Evolutionary conservation across 345 rosid species (phyloP).

Genomic region (Alliaria petiolata): DNA sequence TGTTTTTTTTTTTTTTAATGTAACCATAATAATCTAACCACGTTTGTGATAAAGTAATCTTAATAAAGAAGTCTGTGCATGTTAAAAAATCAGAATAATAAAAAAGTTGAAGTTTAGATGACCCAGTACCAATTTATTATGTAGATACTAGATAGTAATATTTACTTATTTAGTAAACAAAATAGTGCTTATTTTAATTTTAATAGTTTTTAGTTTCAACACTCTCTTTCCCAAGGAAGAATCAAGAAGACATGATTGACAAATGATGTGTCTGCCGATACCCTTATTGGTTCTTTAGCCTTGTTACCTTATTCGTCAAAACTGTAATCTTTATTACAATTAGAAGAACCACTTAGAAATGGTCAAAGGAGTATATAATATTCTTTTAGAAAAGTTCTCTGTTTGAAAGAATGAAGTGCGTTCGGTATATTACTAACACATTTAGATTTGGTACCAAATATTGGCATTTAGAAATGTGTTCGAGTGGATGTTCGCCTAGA

Average conservation of each 20-base stretch:
- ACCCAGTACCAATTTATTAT: constrained; percentile 3
- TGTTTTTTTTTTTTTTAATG: background rate
- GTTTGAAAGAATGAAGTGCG: constrained; percentile 20
- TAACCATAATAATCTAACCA: constrained; percentile 1
- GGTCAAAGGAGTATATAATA: constrained; percentile 7
- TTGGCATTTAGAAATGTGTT: constrained; percentile 7
- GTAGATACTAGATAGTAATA: background rate
- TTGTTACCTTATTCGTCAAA: constrained; percentile 10
- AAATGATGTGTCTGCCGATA: constrained; percentile 15
- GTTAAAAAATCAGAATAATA: constrained; percentile 9
- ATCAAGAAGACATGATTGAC: constrained; percentile 25
- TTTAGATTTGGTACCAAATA: constrained; percentile 4
- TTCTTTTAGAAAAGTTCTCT: background rate
- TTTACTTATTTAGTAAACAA: background rate
- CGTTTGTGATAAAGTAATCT: background rate
- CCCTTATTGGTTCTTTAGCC: constrained; percentile 21
- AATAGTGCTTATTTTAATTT: background rate
- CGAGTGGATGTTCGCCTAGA: background rate
- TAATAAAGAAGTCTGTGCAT: background rate
- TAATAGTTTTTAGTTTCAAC: background rate
- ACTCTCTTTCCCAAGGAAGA: constrained; percentile 18
- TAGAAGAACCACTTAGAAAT: constrained; percentile 11
- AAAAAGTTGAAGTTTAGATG: constrained; percentile 17
- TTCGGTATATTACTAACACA: constrained; percentile 15
- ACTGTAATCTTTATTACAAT: background rate